phyloP scores from a whole-genome alignment of 2,329 filamentous ascomycete species.

The Westerdykella ornata region DNA sequence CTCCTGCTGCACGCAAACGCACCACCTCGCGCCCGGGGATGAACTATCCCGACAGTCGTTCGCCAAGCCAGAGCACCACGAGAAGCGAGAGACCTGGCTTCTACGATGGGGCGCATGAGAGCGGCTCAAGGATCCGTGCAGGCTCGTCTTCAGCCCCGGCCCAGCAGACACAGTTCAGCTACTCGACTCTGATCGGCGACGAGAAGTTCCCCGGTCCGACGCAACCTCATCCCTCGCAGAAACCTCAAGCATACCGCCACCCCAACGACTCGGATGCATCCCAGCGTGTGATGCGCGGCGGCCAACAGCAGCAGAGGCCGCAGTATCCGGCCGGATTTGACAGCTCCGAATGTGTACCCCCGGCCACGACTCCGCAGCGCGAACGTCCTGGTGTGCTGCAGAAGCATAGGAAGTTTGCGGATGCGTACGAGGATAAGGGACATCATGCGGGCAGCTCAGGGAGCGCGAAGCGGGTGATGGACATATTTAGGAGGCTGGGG shows the following conservation, averaged over 20 bases:
- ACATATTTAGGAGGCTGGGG: conserved; percentile 87
- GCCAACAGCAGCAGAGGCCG: conserved; percentile 15
- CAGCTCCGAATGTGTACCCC: conserved; percentile 14
- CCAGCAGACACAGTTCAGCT: conserved; percentile 34
- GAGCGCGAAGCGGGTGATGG: conserved; percentile 89
- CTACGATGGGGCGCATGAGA: conserved; percentile 38
- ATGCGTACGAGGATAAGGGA: conserved; percentile 68
- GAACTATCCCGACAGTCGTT: conserved; percentile 41
- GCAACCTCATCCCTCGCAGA: conserved; percentile 23
- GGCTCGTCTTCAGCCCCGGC: conserved; percentile 32
- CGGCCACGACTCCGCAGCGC: conserved; percentile 18
- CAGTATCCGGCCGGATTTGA: conserved; percentile 40
- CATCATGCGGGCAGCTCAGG: conserved; percentile 77
- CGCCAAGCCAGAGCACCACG: conserved; percentile 42
- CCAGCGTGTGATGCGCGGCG: conserved; percentile 18
- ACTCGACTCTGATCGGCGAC: conserved; percentile 24
- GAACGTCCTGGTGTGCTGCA: conserved; percentile 57
- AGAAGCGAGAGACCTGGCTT: conserved; percentile 40
- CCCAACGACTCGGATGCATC: conserved; percentile 34
- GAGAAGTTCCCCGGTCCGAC: conserved; percentile 33
- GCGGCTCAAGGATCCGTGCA: conserved; percentile 20
- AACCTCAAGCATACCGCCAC: conserved; percentile 22
- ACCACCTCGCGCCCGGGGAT: conserved; percentile 31
- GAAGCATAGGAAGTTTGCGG: conserved; percentile 80
- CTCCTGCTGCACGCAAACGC: conserved; percentile 27